Evolutionary conservation across 805 yeast species (phyloP), one percentile per base, ranked within the genome.

Genomic region (Yarrowia divulgata): DNA sequence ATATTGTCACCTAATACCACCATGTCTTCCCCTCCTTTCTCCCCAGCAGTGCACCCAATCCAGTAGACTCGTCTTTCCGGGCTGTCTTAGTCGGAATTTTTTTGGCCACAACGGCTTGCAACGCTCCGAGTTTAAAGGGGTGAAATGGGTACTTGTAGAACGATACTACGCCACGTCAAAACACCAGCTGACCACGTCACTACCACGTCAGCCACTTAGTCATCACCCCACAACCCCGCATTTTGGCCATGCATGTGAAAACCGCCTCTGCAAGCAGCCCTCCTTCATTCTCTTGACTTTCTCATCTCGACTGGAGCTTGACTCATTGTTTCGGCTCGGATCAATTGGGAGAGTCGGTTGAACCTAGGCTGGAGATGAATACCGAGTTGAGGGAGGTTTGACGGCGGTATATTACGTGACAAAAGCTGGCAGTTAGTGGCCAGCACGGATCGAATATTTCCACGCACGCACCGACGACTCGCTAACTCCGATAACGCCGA

Each of bases 161-260:
- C 29, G 29, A 2, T 23, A 23, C 4, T 23, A 23, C 29, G 29
- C 29, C 29, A 23, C 29, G 29, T 23, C 29, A 23, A 23, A 23
- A 23, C 29, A 23, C 29, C 29, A 23, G 29, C 29, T 23, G 29
- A 23, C 29, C 29, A 23, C 29, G 29, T 23, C 29, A 23, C 29
- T 23, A 23, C 29, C 29, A 23, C 29, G 29, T 23, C 29, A 23
- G 29, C 29, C 29, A 23, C 29, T 23, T 23, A 23, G 29, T 23
- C 29, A 23, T 23, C 6, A 54, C 60, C 60, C 60, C 60, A 23
- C 60, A 54, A 37, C 60, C 60, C 60, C 60, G 19, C 60, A 54
- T 54, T 54, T 18, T 18, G 14, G 6, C 12, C 42, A 37, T 54
- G 60, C 60, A 54, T 54, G 60, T 54, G 60, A 54, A 23, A 48